Base-by-base conservation (phyloP, 305 asterid species). In the Plantago lanceolata region DNA sequence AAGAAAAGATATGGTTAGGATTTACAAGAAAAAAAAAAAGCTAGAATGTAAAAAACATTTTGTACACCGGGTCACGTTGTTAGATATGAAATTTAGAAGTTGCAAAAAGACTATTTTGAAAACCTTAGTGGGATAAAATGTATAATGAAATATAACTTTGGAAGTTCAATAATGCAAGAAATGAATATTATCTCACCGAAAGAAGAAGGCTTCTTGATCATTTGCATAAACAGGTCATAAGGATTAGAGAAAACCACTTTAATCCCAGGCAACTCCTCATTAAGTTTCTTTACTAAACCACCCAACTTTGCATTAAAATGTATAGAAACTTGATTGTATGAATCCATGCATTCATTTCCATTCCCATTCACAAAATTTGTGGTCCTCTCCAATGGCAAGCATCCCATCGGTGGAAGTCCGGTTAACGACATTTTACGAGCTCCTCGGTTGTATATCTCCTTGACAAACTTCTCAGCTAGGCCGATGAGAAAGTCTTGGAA, bases 361-460 rank as follows among this genome's bases (percentile, higher is more conserved):
- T 77, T 73, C 47, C 96, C 97, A 63, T 74, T 74, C 3, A 88
- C 48, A 51, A 63, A 85, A 21, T 84, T 92, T 8, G 89, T 85
- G 13, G 87, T 56, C 79, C 98, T 83, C 73, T 92, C 98, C 67
- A 89, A 50, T 2, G 97, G 97, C 48, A 89, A 61, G 64, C 97
- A 89, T 0, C 97, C 97, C 91, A 89, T 89, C 28, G 97, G 97
- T 2, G 95, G 94, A 18, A 89, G 78, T 48, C 91, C 95, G 14
- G 88, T 76, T 17, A 89, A 51, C 6, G 85, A 80, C 35, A 89
- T 80, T 65, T 89, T 89, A 2, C 91, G 77, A 2, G 89, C 96
- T 13, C 98, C 98, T 56, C 87, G 20, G 0, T 21, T 49, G 60
- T 92, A 87, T 1, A 92, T 65, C 2, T 85, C 76, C 60, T 50